Evolutionary conservation across 2,329 filamentous ascomycete genomes (phyloP), one percentile per base, ranked within the genome.

Genomic region (Sarocladiaceae sp.): DNA sequence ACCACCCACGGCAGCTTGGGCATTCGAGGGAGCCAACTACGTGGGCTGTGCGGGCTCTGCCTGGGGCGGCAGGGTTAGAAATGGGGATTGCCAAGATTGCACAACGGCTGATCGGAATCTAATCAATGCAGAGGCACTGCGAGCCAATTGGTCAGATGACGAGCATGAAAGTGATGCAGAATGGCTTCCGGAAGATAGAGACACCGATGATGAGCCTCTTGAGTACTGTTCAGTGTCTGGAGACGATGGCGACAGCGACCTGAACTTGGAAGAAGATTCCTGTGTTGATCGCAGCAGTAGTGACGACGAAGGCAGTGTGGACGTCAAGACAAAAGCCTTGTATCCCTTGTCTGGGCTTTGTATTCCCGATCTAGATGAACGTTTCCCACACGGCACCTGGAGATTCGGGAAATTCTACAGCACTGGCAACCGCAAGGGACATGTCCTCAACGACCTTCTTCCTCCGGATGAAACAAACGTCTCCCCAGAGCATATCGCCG

Each of bases 61-160:
- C 7, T 49, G 46, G 46, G 4, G 20, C 4, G 18, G 11, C 4
- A 22, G 4, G 31, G 15, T 25, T n/a, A 3, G 6, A 20, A 33
- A 26, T n/a, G 31, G 28, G 20, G 47, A 50, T 13, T 50, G 47
- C 31, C 18, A 50, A 20, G 12, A 50, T 7, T 50, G 47, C 47
- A 37, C 29, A 17, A 37, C 18, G 4, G 47, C 29, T 25, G 47
- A 50, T 17, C 29, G 47, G 6, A 37, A 17, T 17, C 47, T 31
- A 20, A 6, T n/a, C 11, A 12, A 50, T 23, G 5, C 20, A 4
- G 18, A 23, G 26, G 31, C 26, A 33, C 18, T 10, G 15, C 33
- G n/a, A 12, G 6, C 44, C 3, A 8, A 15, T 5, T 50, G 47
- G 47, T 31, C 47, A 4, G 47, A 50, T 5, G n/a, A 8, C 13